Evolutionary conservation across 1,139 yeast genomes (phyloP), one percentile per base, ranked within the genome.

Genomic region (Lipomyces yarrowii): DNA sequence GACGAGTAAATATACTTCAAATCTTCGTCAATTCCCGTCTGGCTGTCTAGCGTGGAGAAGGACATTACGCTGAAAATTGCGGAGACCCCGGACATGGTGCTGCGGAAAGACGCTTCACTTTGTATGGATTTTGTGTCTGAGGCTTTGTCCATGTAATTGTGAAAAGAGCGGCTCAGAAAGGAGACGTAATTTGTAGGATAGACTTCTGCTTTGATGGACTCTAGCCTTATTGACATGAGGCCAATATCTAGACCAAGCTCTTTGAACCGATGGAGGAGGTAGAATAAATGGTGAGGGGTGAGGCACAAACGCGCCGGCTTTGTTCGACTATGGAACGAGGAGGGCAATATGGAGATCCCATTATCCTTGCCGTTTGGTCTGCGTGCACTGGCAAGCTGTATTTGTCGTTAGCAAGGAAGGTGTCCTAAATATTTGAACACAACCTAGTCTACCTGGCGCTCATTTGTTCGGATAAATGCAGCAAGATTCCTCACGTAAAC

Each of bases 231-330:
- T 72, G 84, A 85, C 73, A 87, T 78, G 1, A 90, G 89, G 0
- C 91, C 91, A n/a, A 87, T 86, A 48, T 83, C 83, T 35, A 87
- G 79, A 0, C 83, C 80, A 4, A 86, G 78, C 35, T 82, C 82
- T 66, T 85, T 87, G 61, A 87, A 85, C 65, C 85, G 80, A 58
- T 87, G 89, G 23, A 86, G 75, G 39, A 87, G 78, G 73, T 83
- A 87, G 74, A 86, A 87, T 48, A 87, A 78, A 74, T 87, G 91
- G 73, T 87, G 91, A 35, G 86, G 77, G 37, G 89, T 85, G 65
- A 87, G 79, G 37, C 84, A 83, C 35, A 87, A 77, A 65, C 89
- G 76, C 26, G 85, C 82, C 0, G 90, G 87, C 72, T 84, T 84
- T 66, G 81, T 81, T 30, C 79, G 76, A 59, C 26, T 66, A 15